A percentile compares a stretch with the other conserved stretches of the same genome.
Evolutionary conservation across 2,329 filamentous ascomycete genomes (phyloP).

Genomic region (Alternaria sp.): DNA sequence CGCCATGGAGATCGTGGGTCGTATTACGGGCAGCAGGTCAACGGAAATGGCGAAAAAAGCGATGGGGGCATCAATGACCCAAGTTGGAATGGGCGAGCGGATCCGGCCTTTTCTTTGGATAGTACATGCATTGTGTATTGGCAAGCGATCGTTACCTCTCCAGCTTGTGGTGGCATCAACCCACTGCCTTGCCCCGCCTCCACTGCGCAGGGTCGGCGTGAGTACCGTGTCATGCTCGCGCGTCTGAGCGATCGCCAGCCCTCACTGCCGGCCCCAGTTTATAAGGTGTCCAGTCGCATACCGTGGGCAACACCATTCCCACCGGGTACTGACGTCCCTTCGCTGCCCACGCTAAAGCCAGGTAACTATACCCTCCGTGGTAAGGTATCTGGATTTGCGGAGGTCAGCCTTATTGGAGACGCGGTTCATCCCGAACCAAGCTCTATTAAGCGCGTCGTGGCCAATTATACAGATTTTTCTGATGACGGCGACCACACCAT

Average conservation of each 20-base stretch:
- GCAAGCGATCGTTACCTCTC: conserved; percentile 51
- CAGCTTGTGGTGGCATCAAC: conserved; percentile 56
- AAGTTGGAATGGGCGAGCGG: conserved; percentile 59
- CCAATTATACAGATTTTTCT: conserved; percentile 50
- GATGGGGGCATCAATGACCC: conserved; percentile 51
- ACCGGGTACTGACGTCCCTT: conserved; percentile 18
- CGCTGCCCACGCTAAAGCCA: background rate
- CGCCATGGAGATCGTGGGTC: conserved; percentile 54
- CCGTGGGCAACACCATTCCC: conserved; percentile 49
- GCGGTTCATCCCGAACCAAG: background rate
- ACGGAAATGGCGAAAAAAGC: conserved; percentile 39
- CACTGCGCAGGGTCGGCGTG: conserved; percentile 50
- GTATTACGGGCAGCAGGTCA: conserved; percentile 57
- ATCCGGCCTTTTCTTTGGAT: conserved; percentile 55
- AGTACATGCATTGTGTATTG: conserved; percentile 56
- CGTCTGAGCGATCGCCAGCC: conserved; percentile 47
- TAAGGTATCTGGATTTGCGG: conserved; percentile 17
- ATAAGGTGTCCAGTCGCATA: conserved; percentile 38
- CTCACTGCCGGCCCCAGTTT: conserved; percentile 24
- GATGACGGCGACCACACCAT: conserved; percentile 48
- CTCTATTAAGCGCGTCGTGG: conserved; percentile 40
- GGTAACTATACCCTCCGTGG: conserved; percentile 26
- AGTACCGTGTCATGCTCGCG: conserved; percentile 56
- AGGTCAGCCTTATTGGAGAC: conserved; percentile 22
- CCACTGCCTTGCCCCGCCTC: conserved; percentile 54